A percentile compares a stretch with the other conserved stretches of the same genome.
These are phyloP conservation scores for Ganoderma sinense DNA, from an alignment of 1,284 basidiomycete genomes.

Conservation along the genomic window DNA sequence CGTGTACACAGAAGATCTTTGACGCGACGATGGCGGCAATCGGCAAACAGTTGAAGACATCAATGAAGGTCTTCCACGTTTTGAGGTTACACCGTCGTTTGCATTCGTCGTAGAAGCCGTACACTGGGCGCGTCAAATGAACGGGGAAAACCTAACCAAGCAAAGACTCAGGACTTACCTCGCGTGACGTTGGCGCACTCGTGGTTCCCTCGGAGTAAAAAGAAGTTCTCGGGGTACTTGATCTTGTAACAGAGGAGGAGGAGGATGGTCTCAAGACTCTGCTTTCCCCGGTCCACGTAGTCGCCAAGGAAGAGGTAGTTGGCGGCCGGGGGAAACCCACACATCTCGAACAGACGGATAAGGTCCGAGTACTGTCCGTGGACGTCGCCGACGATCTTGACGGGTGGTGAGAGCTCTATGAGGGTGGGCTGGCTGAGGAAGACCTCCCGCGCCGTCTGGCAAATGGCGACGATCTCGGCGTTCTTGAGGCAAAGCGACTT, in stretches of 20 bases:
- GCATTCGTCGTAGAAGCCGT: slow-evolving; percentile 99
- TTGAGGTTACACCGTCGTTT: slow-evolving; percentile 99
- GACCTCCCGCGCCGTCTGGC: slow-evolving; percentile 96
- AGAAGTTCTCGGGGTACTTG: slow-evolving; percentile 99
- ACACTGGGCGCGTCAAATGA: slow-evolving; percentile 65
- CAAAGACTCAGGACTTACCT: slow-evolving; percentile 60
- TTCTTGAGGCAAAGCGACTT: slow-evolving; percentile 98
- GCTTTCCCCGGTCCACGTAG: slow-evolving; percentile 99
- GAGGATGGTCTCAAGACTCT: slow-evolving; percentile 97
- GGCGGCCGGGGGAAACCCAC: slow-evolving; percentile 96
- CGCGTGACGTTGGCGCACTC: slow-evolving; percentile 99
- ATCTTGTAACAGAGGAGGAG: slow-evolving; percentile 99
- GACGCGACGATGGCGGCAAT: slow-evolving; percentile 99
- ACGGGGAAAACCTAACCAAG: slow-evolving; percentile 13
- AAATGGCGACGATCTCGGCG: slow-evolving; percentile 94
- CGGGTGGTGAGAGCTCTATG: slow-evolving; percentile 96
- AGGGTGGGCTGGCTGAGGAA: slow-evolving; percentile 97
- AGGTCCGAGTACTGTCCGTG: slow-evolving; percentile 99
- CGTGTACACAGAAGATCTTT: slow-evolving; percentile 99
- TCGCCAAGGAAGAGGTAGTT: slow-evolving; percentile 99
- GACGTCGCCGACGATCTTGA: slow-evolving; percentile 99
- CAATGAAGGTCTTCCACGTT: slow-evolving; percentile 99
- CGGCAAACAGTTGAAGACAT: slow-evolving; percentile 99
- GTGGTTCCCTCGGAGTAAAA: slow-evolving; percentile 97
- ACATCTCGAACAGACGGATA: slow-evolving; percentile 99